Conservation (phyloP, 306 rosid genomes). For the Nissolia schottii region DNA sequence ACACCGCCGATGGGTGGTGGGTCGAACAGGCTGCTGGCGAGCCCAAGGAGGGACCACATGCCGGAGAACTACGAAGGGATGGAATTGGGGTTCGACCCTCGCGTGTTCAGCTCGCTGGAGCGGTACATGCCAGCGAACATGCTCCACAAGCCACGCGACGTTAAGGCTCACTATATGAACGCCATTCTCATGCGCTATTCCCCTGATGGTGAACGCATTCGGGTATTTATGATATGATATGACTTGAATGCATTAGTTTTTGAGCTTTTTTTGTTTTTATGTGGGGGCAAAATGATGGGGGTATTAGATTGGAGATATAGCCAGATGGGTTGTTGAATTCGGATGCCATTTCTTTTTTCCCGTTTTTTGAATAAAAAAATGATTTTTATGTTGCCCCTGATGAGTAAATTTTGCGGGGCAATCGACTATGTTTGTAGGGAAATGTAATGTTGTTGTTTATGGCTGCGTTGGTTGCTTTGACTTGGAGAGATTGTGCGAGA, state of each 20-base stretch:
- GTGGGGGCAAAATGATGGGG: background rate
- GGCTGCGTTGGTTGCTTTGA: background rate
- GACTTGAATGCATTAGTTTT: too few relatives aligned
- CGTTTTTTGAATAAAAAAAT: background rate
- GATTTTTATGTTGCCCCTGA: slow-evolving; percentile 11
- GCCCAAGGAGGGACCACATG: slow-evolving; percentile 60
- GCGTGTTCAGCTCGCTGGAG: slow-evolving; percentile 78
- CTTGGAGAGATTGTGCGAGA: background rate
- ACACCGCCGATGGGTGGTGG: background rate
- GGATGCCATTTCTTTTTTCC: background rate
- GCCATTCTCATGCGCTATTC: slow-evolving; percentile 63
- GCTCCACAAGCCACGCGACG: slow-evolving; percentile 57
- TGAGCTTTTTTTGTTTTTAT: background rate
- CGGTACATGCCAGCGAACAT: slow-evolving; percentile 59
- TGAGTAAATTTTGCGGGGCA: background rate
- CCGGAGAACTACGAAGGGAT: slow-evolving; percentile 77
- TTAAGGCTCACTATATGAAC: slow-evolving; percentile 70
- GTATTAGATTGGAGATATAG: background rate
- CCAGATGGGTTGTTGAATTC: background rate
- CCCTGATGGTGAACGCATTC: slow-evolving; percentile 64
- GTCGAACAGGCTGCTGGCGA: slow-evolving; percentile 44
- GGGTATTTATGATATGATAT: slow-evolving; percentile 34
- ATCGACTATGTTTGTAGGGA: background rate
- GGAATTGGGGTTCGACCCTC: slow-evolving; percentile 65
- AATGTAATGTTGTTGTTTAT: background rate